A percentile compares a stretch with the other conserved stretches of the same genome.
Evolutionary conservation across 345 rosid species (phyloP).

Genomic region (Gossypium ekmanianum): DNA sequence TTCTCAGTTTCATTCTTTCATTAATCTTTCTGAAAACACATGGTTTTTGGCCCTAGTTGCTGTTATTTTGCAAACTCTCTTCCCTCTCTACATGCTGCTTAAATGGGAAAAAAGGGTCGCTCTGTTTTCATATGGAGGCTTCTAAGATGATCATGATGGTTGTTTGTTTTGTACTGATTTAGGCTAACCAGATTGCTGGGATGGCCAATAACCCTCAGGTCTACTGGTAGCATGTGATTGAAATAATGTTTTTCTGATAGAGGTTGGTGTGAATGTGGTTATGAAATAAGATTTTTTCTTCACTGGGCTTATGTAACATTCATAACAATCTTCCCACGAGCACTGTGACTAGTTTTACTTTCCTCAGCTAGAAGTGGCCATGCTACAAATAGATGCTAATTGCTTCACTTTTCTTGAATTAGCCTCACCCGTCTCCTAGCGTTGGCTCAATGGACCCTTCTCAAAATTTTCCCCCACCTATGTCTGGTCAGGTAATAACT

Average conservation of each 20-base stretch:
- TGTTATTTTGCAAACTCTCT: not conserved
- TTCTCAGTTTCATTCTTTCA: not conserved
- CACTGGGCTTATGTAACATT: not conserved
- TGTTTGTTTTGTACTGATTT: constrained; percentile 27
- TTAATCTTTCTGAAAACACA: not conserved
- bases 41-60: not conserved
- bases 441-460: constrained; percentile 57
- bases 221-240: constrained; percentile 47
- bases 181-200: constrained; percentile 27
- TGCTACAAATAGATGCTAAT: constrained; percentile 20
- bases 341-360: not conserved
- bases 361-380: not conserved
- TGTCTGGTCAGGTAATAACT: constrained; percentile 63
- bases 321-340: not conserved
- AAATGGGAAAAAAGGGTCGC: not conserved
- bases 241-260: not conserved
- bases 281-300: not conserved
- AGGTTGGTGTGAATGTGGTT: constrained; percentile 2
- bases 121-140: constrained; percentile 9
- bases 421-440: constrained; percentile 61
- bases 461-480: constrained; percentile 58
- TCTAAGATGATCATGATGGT: constrained; percentile 13
- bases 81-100: not conserved
- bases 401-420: constrained; percentile 19
- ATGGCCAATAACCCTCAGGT: constrained; percentile 79